These are phyloP conservation scores for Beta lomatogona DNA, from an alignment of 179 eudicot species.

Conservation along the genomic window DNA sequence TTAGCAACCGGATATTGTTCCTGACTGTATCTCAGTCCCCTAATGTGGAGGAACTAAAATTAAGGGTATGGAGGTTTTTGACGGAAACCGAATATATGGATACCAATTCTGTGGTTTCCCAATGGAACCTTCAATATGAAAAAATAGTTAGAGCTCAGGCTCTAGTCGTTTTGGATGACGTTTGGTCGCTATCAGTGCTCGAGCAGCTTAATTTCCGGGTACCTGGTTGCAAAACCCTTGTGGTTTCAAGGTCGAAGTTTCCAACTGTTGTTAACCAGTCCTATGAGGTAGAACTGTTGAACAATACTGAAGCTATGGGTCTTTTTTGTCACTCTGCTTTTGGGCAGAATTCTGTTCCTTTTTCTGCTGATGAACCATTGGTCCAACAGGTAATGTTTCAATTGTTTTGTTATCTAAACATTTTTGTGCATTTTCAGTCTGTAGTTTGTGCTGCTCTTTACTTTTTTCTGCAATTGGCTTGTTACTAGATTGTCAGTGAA, in stretches of 20 bases:
- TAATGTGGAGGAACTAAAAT: slow-evolving; percentile 58
- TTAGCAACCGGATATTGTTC: slow-evolving; percentile 56
- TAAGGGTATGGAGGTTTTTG: slow-evolving; percentile 55
- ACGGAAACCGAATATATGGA: slow-evolving; percentile 40
- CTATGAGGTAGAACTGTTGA: slow-evolving; percentile 66
- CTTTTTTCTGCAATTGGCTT: neutral
- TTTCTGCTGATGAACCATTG: slow-evolving; percentile 46
- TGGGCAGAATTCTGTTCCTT: slow-evolving; percentile 54
- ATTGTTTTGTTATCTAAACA: neutral
- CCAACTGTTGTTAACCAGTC: slow-evolving; percentile 48
- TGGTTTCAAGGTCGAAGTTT: slow-evolving; percentile 74
- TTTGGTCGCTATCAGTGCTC: slow-evolving; percentile 70
- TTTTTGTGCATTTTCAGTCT: neutral
- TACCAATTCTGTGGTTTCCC: slow-evolving; percentile 35
- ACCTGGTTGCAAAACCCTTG: slow-evolving; percentile 74
- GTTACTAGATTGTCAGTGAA: slow-evolving; percentile 65
- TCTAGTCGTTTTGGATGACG: slow-evolving; percentile 85
- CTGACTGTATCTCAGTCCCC: slow-evolving; percentile 86
- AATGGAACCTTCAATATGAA: slow-evolving; percentile 38
- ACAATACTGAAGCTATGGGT: slow-evolving; percentile 64
- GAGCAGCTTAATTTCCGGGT: slow-evolving; percentile 56
- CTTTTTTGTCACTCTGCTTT: slow-evolving; percentile 75
- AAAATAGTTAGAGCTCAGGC: slow-evolving; percentile 26
- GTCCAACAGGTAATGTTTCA: slow-evolving; percentile 57
- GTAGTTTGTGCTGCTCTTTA: neutral